Conservation (phyloP, 2,329 filamentous ascomycete species). For the Trichoderma asperellum region DNA sequence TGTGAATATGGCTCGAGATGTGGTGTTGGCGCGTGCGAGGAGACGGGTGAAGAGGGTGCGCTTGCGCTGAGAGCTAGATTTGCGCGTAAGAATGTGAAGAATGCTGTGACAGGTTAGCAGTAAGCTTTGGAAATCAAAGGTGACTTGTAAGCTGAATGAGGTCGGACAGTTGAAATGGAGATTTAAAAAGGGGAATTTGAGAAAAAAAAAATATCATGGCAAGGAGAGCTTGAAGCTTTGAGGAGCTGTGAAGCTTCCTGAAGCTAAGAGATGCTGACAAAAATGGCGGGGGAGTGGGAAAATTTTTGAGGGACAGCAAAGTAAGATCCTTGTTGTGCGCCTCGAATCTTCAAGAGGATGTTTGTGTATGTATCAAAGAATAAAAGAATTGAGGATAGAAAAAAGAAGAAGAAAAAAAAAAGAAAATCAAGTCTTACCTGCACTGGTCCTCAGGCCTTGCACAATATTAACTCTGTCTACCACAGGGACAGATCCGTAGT, state of each 20-base stretch:
- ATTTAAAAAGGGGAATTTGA: not conserved
- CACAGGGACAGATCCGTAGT: slow-evolving; percentile 52
- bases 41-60: slow-evolving; percentile 58
- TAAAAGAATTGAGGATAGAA: not conserved
- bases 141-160: not conserved
- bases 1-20: slow-evolving; percentile 58
- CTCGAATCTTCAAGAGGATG: not conserved
- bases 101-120: slow-evolving; percentile 60
- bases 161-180: not conserved
- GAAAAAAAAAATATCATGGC: not conserved
- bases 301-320: not conserved
- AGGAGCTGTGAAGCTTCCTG: not conserved
- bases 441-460: slow-evolving; percentile 62
- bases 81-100: slow-evolving; percentile 79
- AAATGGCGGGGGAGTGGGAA: not conserved
- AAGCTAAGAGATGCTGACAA: not conserved
- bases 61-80: slow-evolving; percentile 68
- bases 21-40: slow-evolving; percentile 68
- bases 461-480: slow-evolving; percentile 60
- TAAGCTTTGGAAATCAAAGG: not conserved
- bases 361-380: not conserved
- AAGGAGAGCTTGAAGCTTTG: not conserved
- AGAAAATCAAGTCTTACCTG: slow-evolving; percentile 53
- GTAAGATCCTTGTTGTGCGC: not conserved
- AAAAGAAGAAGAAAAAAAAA: slow-evolving; percentile 11